phyloP scores from a whole-genome alignment of 2,329 filamentous ascomycete genomes.

The Claviceps maximensis region DNA sequence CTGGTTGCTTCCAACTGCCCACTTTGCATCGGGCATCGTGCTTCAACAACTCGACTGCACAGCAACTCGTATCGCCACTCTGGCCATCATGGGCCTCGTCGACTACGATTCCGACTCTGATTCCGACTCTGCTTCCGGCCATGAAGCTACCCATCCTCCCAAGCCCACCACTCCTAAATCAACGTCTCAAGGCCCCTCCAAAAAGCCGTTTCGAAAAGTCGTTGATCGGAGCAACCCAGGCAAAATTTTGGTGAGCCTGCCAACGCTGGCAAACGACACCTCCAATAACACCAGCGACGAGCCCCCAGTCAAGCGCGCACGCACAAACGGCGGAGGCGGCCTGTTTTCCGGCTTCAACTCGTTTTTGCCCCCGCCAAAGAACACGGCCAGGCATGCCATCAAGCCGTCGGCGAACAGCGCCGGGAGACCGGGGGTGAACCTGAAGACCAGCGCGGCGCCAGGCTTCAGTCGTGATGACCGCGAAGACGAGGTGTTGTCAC shows the following conservation, averaged over 20 bases:
- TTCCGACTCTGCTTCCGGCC: constrained; percentile 62
- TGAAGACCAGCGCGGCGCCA: constrained; percentile 74
- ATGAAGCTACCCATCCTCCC: constrained; percentile 29
- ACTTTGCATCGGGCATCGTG: not conserved
- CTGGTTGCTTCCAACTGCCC: not conserved
- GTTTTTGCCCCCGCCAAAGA: constrained; percentile 75
- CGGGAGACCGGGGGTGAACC: constrained; percentile 35
- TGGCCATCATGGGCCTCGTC: constrained; percentile 55
- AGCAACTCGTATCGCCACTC: too few relatives aligned
- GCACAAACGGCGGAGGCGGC: constrained; percentile 36
- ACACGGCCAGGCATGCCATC: constrained; percentile 23
- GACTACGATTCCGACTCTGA: constrained; percentile 54
- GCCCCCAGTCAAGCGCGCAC: constrained; percentile 57
- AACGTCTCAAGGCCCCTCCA: constrained; percentile 15
- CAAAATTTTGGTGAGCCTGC: constrained; percentile 73
- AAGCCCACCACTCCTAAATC: constrained; percentile 19
- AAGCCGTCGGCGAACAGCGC: constrained; percentile 14
- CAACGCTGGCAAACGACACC: constrained; percentile 36
- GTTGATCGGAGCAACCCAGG: constrained; percentile 69
- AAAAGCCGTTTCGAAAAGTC: constrained; percentile 63
- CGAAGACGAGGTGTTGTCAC: constrained; percentile 8
- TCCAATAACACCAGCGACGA: constrained; percentile 11
- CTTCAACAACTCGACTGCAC: not conserved
- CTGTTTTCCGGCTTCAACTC: constrained; percentile 74
- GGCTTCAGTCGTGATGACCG: constrained; percentile 56